Evolutionary conservation across 495 filamentous ascomycete genomes (phyloP), one percentile per base, ranked within the genome.

Genomic region (Elaphomyces granulatus): DNA sequence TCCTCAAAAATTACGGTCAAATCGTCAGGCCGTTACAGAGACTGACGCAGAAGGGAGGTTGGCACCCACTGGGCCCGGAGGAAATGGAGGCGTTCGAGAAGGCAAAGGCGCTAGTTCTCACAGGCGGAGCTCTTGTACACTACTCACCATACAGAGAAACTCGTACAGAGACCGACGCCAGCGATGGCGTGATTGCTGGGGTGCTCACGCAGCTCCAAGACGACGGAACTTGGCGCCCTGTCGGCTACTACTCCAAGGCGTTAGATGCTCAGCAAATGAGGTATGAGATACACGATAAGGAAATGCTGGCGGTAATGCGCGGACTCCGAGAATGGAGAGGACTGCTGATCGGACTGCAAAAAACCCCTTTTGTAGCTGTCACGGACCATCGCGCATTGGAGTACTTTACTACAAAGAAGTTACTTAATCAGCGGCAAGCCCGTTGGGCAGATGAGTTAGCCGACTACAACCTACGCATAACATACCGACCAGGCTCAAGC

Each of bases 1-100:
- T 61, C 32, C 55, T 64, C 2, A 12, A 45, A n/a, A 34, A 44
- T 0, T 60, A 49, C 40, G 46, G 39, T 6, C 34, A 32, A 12
- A 51, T 53, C 10, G 40, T 36, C 1, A 42, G 17, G 2, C 48
- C 38, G 0, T 32, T 59, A 4, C 12, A 38, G 8, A 3, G 26
- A 0, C 30, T 50, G 20, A 46, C 28, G 8, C 40, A 45, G 40
- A 49, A 51, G 19, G 34, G 50, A 20, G 20, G 12, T 15, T 26
- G 14, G 15, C 49, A 49, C 16, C 10, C 20, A 12, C 45, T 15
- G 35, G 37, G 80, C n/a, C n/a, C 81, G 31, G 73, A 80, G 19
- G 66, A 78, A 40, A 80, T 85, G 49, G 61, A 60, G 38, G 38
- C 20, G 0, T 79, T 81, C 40, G 73, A 84, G 35, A 67, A 45